Percentiles rank a stretch among this genome's conserved stretches.
Conservation (phyloP, 108 stramenopile genomes). For the Pseudonitzschia multiseries region DNA sequence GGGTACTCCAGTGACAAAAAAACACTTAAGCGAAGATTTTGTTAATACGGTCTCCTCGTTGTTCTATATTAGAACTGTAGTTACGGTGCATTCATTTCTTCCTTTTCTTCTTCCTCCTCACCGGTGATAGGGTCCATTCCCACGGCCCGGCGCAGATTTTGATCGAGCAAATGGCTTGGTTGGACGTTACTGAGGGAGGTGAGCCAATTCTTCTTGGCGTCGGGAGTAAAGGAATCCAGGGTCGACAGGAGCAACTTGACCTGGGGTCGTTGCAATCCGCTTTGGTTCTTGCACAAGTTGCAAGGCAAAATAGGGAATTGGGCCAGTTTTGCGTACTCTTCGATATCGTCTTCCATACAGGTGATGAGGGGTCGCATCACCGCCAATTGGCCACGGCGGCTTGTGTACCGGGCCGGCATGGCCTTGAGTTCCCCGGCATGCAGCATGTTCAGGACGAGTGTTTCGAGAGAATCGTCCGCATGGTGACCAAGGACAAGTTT, state of each 20-base stretch:
- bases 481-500: slow-evolving; percentile 51
- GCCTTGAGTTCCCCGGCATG: slow-evolving; percentile 45
- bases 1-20: neutral
- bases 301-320: slow-evolving; percentile 56
- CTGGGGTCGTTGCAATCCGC: slow-evolving; percentile 45
- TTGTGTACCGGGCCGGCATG: slow-evolving; percentile 55
- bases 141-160: slow-evolving; percentile 32
- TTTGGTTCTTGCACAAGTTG: slow-evolving; percentile 54
- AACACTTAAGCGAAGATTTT: neutral
- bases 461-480: slow-evolving; percentile 56
- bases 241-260: slow-evolving; percentile 38
- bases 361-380: slow-evolving; percentile 49
- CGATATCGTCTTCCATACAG: slow-evolving; percentile 44
- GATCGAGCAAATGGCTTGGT: slow-evolving; percentile 51
- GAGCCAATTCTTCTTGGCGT: slow-evolving; percentile 47
- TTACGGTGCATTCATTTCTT: slow-evolving; percentile 12
- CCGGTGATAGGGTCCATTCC: slow-evolving; percentile 58
- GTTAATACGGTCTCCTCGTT: too few relatives aligned
- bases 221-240: slow-evolving; percentile 35
- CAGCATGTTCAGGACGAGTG: slow-evolving; percentile 49
- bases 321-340: slow-evolving; percentile 22
- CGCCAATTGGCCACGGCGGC: slow-evolving; percentile 30
- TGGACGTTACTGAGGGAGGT: slow-evolving; percentile 36
- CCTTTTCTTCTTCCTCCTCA: slow-evolving; percentile 19
- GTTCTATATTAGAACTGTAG: neutral